phyloP scores from a whole-genome alignment of 176 grass and related monocot genomes.

The Carex scoparia region DNA sequence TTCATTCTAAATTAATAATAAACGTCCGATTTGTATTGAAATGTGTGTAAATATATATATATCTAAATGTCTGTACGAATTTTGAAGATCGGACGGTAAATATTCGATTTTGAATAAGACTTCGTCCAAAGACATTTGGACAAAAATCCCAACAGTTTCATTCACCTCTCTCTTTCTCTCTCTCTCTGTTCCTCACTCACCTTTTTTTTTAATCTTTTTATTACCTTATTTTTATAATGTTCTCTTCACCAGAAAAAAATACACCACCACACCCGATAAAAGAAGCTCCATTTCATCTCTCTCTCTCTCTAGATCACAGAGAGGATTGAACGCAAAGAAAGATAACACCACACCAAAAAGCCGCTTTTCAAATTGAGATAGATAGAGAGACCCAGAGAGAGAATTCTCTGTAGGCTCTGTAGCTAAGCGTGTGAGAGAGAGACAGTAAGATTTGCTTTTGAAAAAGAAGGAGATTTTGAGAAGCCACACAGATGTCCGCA shows the following conservation, averaged over 20 bases:
- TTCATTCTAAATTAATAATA: no score
- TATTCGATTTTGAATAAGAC: no score
- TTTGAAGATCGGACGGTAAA: no score
- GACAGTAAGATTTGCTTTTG: neutral
- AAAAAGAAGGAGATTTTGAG: neutral
- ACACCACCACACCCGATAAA: neutral
- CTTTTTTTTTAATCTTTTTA: neutral
- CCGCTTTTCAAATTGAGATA: neutral
- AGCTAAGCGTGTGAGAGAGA: neutral
- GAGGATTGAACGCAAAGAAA: constrained; percentile 4
- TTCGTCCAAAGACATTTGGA: no score
- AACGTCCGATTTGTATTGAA: no score
- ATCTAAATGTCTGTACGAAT: no score
- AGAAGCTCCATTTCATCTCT: constrained; percentile 12
- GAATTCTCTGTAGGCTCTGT: neutral
- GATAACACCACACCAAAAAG: constrained; percentile 3
- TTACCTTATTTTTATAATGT: no score
- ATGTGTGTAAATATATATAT: no score
- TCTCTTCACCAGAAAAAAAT: no score
- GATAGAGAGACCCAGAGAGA: neutral
- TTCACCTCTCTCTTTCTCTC: neutral
- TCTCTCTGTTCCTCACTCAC: neutral
- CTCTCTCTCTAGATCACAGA: neutral
- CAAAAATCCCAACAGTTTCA: no score
- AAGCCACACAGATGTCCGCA: constrained; percentile 8